A percentile compares a stretch with the other conserved stretches of the same genome.
phyloP scores from a whole-genome alignment of 768 basidiomycete genomes.

The Cubamyces lactineus region DNA sequence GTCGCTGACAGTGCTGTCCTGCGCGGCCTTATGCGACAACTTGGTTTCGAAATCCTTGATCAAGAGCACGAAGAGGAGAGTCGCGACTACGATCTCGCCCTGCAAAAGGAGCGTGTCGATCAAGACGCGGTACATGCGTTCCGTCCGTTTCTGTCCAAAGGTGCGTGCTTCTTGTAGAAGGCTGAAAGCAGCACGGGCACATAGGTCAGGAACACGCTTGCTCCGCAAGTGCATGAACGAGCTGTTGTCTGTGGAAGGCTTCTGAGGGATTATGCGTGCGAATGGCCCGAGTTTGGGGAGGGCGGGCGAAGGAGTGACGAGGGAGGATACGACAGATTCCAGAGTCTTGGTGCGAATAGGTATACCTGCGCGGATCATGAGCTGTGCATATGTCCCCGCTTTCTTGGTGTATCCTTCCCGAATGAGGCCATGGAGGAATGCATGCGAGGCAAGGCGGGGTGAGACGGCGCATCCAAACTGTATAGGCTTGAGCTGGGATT shows the following conservation, averaged over 20 bases:
- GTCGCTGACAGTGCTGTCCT: not conserved
- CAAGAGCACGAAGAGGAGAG: constrained; percentile 66
- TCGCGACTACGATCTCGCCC: constrained; percentile 79
- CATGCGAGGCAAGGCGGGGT: constrained; percentile 62
- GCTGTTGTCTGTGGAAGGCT: constrained; percentile 6
- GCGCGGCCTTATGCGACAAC: not conserved
- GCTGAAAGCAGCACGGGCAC: constrained; percentile 53
- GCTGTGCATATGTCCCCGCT: constrained; percentile 51
- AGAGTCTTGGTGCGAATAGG: constrained; percentile 53
- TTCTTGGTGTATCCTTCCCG: constrained; percentile 51
- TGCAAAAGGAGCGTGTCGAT: constrained; percentile 71
- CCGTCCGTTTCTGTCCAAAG: constrained; percentile 56
- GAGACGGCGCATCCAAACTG: constrained; percentile 55
- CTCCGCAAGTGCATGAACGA: constrained; percentile 36
- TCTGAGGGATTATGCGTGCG: constrained; percentile 25
- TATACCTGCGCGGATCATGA: constrained; percentile 59
- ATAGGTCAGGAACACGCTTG: constrained; percentile 41
- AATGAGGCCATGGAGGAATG: constrained; percentile 65
- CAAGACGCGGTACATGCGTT: constrained; percentile 62
- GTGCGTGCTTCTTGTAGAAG: constrained; percentile 58
- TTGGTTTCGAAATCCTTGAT: constrained; percentile 64
- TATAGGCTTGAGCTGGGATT: constrained; percentile 44
- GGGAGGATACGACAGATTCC: constrained; percentile 43
- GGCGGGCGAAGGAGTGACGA: constrained; percentile 28
- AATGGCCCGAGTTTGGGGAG: constrained; percentile 25